Evolutionary conservation across 768 basidiomycete genomes (phyloP).

Genomic region (Tulasnella calospora): DNA sequence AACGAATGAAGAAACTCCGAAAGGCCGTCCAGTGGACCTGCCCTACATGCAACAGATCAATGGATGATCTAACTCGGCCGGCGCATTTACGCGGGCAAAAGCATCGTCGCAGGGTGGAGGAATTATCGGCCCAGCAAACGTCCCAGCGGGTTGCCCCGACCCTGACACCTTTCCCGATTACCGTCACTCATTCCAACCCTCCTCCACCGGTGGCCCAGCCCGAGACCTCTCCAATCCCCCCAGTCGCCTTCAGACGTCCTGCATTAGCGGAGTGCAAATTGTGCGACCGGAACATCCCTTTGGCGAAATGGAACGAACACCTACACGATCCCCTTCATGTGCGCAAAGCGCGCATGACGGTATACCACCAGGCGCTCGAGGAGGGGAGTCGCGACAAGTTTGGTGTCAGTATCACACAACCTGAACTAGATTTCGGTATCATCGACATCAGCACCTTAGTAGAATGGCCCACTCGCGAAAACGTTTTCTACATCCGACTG

Average conservation of each 20-base stretch:
- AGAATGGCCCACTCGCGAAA: background rate
- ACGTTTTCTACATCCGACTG: background rate
- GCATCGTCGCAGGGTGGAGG: background rate
- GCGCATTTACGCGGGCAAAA: background rate
- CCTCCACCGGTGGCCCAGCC: background rate
- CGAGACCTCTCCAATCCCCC: background rate
- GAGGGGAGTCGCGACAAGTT: slow-evolving; percentile 18
- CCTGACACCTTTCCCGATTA: background rate
- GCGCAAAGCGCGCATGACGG: background rate
- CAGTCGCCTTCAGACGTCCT: background rate
- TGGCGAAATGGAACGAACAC: background rate
- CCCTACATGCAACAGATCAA: background rate
- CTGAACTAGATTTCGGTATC: slow-evolving; percentile 10
- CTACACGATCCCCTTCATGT: background rate
- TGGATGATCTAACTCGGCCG: background rate
- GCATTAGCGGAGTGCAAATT: background rate
- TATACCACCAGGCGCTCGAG: background rate
- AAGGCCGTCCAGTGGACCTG: background rate
- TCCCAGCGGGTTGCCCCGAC: background rate
- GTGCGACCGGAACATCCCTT: background rate
- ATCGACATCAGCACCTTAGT: background rate
- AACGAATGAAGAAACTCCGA: background rate
- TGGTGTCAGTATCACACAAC: slow-evolving; percentile 4
- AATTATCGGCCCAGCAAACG: background rate
- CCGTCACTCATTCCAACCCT: background rate